These are phyloP conservation scores for Candida buenavistaensis DNA, from an alignment of 1,139 yeast genomes.

Conservation along the genomic window DNA sequence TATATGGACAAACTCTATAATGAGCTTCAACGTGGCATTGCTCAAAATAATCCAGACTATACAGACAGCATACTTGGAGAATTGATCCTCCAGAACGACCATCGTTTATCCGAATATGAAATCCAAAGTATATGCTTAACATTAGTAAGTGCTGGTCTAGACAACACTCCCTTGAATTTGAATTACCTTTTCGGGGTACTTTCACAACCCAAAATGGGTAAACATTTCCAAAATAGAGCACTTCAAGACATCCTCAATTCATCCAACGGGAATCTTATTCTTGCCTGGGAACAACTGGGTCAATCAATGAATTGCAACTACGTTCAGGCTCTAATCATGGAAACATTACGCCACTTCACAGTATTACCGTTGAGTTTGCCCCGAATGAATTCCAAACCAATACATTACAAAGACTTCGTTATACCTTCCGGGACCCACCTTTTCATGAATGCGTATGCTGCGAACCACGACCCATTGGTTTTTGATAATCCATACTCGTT, in stretches of 20 bases:
- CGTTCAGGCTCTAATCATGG: constrained; percentile 59
- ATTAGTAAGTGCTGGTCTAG: constrained; percentile 79
- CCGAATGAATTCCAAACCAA: constrained; percentile 53
- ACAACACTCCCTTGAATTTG: constrained; percentile 67
- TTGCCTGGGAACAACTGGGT: constrained; percentile 51
- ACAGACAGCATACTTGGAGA: constrained; percentile 45
- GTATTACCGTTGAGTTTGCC: constrained; percentile 72
- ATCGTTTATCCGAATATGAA: constrained; percentile 37
- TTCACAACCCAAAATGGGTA: constrained; percentile 48
- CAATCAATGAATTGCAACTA: constrained; percentile 41
- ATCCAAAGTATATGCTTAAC: constrained; percentile 66
- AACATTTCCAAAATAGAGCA: constrained; percentile 44
- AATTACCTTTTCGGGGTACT: constrained; percentile 64
- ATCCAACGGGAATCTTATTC: constrained; percentile 27
- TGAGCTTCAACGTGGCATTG: constrained; percentile 13
- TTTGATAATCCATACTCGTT: constrained; percentile 55
- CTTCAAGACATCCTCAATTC: constrained; percentile 30
- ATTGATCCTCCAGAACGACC: constrained; percentile 24
- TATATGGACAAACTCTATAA: constrained; percentile 49
- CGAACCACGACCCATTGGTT: constrained; percentile 57
- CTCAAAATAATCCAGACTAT: constrained; percentile 15
- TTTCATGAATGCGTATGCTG: constrained; percentile 69
- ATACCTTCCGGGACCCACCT: constrained; percentile 60
- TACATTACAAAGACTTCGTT: constrained; percentile 33
- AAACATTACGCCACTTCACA: constrained; percentile 61